phyloP scores from a whole-genome alignment of 306 rosid species.

The Fragaria nilgerrensis region DNA sequence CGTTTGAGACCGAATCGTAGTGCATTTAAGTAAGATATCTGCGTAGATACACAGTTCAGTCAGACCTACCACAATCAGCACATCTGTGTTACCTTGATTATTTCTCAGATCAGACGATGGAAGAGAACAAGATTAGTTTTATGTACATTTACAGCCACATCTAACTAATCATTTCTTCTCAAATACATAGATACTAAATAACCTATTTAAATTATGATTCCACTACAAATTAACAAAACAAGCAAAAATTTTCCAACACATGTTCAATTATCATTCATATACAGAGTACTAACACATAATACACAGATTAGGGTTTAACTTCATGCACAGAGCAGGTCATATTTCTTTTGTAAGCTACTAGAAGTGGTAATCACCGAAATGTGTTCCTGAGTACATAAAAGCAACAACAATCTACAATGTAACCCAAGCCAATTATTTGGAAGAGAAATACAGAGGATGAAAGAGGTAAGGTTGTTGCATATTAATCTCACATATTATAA shows the following conservation, averaged over 20 bases:
- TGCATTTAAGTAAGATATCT: conserved; percentile 93
- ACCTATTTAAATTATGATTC: not conserved
- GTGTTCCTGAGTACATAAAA: not conserved
- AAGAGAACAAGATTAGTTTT: not conserved
- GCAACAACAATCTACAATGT: not conserved
- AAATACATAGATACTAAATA: not conserved
- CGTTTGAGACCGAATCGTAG: conserved; percentile 81
- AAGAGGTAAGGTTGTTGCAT: not conserved
- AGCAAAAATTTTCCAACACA: not conserved
- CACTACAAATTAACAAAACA: not conserved
- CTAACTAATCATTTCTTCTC: not conserved
- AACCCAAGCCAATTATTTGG: not conserved
- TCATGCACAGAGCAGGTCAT: not conserved
- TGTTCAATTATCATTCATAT: not conserved
- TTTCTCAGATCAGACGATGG: conserved; percentile 3
- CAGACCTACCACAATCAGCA: conserved; percentile 18
- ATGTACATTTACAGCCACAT: not conserved
- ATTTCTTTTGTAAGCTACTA: not conserved
- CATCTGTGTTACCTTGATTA: conserved; percentile 1
- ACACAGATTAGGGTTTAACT: not conserved
- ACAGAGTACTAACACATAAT: no score
- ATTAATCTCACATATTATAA: not conserved
- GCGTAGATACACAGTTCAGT: conserved; percentile 23
- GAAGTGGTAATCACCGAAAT: not conserved
- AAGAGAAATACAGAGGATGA: not conserved